These are phyloP conservation scores for Gaertneriomyces semiglobifer DNA, from an alignment of 192 early-diverging fungal genomes.

Conservation along the genomic window DNA sequence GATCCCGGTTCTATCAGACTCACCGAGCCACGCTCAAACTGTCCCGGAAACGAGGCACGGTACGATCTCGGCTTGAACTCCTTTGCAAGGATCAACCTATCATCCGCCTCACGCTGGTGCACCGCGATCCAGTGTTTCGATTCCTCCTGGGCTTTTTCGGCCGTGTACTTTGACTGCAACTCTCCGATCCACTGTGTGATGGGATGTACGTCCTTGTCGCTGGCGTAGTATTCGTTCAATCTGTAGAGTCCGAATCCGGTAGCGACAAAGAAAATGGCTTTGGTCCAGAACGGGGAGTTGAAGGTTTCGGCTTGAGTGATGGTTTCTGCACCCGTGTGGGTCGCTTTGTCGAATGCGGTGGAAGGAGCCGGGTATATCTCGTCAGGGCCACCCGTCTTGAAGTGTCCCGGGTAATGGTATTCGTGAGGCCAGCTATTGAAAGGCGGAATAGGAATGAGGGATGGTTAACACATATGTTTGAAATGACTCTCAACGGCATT, in stretches of 20 bases:
- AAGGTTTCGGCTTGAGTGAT: conserved; percentile 13
- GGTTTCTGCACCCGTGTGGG: conserved; percentile 28
- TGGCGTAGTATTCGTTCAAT: conserved; percentile 26
- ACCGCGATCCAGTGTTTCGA: conserved; percentile 7
- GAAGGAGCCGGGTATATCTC: conserved; percentile 1
- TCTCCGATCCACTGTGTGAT: conserved; percentile 30
- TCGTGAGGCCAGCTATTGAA: conserved; percentile 45
- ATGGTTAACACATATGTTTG: too few species aligned
- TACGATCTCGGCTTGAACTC: neutral
- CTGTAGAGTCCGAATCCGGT: conserved; percentile 18
- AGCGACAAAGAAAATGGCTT: conserved; percentile 23
- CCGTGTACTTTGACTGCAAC: conserved; percentile 4
- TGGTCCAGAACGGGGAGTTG: conserved; percentile 19
- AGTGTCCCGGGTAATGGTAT: conserved; percentile 35
- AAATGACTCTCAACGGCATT: too few species aligned
- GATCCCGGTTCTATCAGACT: conserved; percentile 40
- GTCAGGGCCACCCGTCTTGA: conserved; percentile 11
- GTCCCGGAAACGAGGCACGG: conserved; percentile 33
- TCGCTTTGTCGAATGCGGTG: conserved; percentile 2
- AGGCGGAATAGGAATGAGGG: neutral
- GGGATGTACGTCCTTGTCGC: conserved; percentile 35
- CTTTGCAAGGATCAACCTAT: conserved; percentile 28
- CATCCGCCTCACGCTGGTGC: conserved; percentile 29
- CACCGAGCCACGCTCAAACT: conserved; percentile 35
- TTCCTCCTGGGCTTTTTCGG: conserved; percentile 21